Base-by-base conservation (phyloP, 164 flowering plant genomes). In the Kalanchoe fedtschenkoi region DNA sequence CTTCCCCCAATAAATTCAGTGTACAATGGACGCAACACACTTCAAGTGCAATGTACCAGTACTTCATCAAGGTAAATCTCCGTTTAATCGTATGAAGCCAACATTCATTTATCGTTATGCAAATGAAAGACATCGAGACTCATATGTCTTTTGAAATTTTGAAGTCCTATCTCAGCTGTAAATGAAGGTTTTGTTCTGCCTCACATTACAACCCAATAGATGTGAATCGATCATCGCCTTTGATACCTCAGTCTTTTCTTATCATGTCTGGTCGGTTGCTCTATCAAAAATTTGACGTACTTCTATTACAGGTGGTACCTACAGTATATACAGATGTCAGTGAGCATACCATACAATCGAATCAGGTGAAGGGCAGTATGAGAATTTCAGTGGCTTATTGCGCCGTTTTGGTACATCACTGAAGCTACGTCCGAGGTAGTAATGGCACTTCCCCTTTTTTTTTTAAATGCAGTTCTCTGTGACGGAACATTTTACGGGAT, bases 381-480 rank as follows among this genome's bases (percentile, higher is more conserved):
- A 9, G 1, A 46, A 21, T 5, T 19, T 46, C 9, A 4, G 53
- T 46, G 26, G 26, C 21, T 19, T 46, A 46, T 46, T n/a, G 9
- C 21, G 54, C 9, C n/a, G 43, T 58, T 39, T 22, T 24, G 6
- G 39, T 35, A 46, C 17, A 28, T 34, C n/a, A 55, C 38, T 38
- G 3, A 53, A 44, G 54, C 9, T 21, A 8, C 21, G 26, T 46
- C 28, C 28, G 9, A 19, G 21, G 3, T 46, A 22, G 8, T 19
- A 47, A 9, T 24, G 53, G 41, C 61, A 57, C 51, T 26, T 26
- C 38, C 19, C 3, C 28, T 24, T 30, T 62, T 60, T 26, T 21
- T 17, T 35, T 61, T n/a, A n/a, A 73, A 9, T 70, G 74, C 83
- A 89, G 97, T 89, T 89, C 73, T 89, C 97, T 38, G 97, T 87